Percentiles rank a stretch among this genome's conserved stretches.
Evolutionary conservation across 202 grass and related monocot species (phyloP).

Genomic region (Musa balbisiana): DNA sequence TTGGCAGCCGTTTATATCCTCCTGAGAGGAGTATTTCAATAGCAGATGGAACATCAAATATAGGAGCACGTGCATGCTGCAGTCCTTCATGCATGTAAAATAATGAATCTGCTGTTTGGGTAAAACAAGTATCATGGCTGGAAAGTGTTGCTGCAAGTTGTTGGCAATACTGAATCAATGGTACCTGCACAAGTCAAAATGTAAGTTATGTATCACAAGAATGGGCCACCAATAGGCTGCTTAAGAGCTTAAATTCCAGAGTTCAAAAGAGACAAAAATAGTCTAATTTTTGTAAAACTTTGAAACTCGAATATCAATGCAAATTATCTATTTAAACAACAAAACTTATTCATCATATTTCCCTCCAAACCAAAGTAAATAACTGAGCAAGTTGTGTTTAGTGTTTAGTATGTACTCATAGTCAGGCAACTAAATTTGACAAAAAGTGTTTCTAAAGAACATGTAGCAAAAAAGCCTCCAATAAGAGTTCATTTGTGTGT

Average conservation of each 20-base stretch:
- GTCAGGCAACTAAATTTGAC: no score
- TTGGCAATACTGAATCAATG: constrained; percentile 86
- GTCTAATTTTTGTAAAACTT: no score
- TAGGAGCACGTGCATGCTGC: constrained; percentile 70
- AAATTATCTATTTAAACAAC: constrained; percentile 23
- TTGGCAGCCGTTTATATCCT: constrained; percentile 67
- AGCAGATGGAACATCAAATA: constrained; percentile 95
- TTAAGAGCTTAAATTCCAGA: no score
- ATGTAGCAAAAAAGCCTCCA: no score
- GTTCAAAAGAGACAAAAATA: not conserved
- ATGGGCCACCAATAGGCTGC: not conserved
- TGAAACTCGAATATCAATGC: constrained; percentile 5
- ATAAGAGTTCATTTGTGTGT: no score
- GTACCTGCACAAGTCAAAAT: constrained; percentile 44
- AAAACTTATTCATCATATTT: not conserved
- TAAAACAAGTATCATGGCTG: constrained; percentile 89
- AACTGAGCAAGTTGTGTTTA: no score
- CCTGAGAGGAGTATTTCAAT: constrained; percentile 81
- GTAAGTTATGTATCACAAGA: not conserved
- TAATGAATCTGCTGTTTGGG: constrained; percentile 82
- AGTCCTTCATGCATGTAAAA: constrained; percentile 76
- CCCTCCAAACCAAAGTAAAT: no score
- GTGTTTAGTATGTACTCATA: no score
- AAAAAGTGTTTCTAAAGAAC: no score
- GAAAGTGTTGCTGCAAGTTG: constrained; percentile 86